Base-by-base conservation (phyloP, 768 basidiomycete genomes). In the Dentipellis sp. region DNA sequence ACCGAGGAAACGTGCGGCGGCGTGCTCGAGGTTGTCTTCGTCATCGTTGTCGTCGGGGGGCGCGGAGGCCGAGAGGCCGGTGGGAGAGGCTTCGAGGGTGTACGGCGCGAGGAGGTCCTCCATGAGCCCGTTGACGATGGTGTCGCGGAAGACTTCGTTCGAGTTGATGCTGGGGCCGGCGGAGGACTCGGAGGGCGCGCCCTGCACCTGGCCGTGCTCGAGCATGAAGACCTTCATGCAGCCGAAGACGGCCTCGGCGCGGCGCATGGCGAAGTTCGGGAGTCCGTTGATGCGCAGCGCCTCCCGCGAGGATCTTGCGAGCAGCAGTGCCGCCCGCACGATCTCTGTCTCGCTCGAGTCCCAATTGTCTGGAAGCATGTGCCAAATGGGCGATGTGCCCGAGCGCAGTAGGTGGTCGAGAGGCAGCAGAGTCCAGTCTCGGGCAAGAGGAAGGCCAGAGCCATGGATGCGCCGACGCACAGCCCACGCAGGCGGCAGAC, bases 161-260 rank as follows among this genome's bases (percentile, higher is more conserved):
- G 48, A 11, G 10, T 14, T 22, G 6, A 49, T 22, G 29, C 59
- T 52, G 19, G 50, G 49, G 12, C 16, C 46, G 11, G 38, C 54
- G 14, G 42, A 53, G 17, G 36, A 54, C 46, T 75, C 80, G 9
- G 50, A 59, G 37, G 59, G 66, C 36, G 62, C 63, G 37, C 58
- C 64, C 56, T 62, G 64, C 45, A 60, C 69, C 52, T 90, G 84
- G 1, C 81, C 91, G 65, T 95, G 90, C 67, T 98, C 94, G 29
- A 98, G 81, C 93, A 97, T 94, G 70, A 92, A 93, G 14, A 97
- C 82, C 61, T 90, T 91, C 91, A 97, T 94, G 60, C 92, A 87
- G 17, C 77, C 80, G 62, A 94, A 86, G 4, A 88, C 74, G 1
- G 77, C 71, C 59, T 86, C 81, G 52, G 82, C 80, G 46, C 79